Evolutionary conservation across 768 basidiomycete genomes (phyloP).

Genomic region (Sarcomyxa edulis): DNA sequence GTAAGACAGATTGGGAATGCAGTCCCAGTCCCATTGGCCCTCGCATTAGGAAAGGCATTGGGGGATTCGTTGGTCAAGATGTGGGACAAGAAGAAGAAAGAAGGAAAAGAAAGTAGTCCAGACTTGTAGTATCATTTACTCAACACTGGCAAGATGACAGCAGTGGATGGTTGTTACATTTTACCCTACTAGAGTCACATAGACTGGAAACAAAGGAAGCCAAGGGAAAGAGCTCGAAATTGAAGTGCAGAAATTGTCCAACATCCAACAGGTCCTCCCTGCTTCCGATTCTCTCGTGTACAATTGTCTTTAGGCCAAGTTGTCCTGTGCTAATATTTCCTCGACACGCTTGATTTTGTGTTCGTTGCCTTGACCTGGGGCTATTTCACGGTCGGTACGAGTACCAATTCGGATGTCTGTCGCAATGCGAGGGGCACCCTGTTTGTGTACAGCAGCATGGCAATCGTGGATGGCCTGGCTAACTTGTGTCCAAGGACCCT

Average conservation of each 20-base stretch:
- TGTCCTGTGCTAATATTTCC: slow-evolving; percentile 58
- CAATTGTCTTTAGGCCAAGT: slow-evolving; percentile 8
- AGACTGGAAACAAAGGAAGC: no score
- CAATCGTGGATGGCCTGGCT: slow-evolving; percentile 86
- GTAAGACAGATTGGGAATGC: slow-evolving; percentile 77
- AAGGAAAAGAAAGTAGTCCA: slow-evolving; percentile 40
- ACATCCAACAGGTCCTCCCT: no score
- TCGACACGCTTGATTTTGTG: slow-evolving; percentile 78
- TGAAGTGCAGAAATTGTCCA: no score
- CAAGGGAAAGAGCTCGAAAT: no score
- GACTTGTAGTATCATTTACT: slow-evolving; percentile 18
- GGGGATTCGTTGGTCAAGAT: slow-evolving; percentile 38
- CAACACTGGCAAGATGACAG: background rate
- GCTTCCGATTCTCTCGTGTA: no score
- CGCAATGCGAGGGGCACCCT: slow-evolving; percentile 70
- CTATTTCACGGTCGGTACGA: slow-evolving; percentile 61
- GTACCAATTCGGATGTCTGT: slow-evolving; percentile 97
- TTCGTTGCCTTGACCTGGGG: slow-evolving; percentile 67
- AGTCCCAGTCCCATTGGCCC: slow-evolving; percentile 65
- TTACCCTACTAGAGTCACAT: background rate
- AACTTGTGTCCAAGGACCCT: slow-evolving; percentile 86
- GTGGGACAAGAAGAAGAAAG: slow-evolving; percentile 39
- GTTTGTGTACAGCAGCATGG: slow-evolving; percentile 79
- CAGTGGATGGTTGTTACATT: background rate
- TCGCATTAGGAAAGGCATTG: slow-evolving; percentile 50